These are phyloP conservation scores for Schizothecium vesticola DNA, from an alignment of 495 filamentous ascomycete genomes.

Conservation along the genomic window DNA sequence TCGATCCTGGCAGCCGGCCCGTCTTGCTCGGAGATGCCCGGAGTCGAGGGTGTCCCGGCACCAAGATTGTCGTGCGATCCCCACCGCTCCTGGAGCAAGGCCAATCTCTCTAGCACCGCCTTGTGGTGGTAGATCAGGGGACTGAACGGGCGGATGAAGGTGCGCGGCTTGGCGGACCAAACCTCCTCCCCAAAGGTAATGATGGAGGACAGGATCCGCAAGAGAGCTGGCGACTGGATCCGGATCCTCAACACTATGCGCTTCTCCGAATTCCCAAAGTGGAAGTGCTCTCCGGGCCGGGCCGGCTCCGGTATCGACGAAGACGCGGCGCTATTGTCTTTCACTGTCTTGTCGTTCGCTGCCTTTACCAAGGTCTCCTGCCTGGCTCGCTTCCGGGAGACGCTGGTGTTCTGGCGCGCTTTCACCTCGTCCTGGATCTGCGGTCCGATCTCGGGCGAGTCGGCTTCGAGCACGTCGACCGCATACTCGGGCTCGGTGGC, in stretches of 20 bases:
- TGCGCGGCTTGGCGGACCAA: neutral
- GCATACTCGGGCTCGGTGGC: neutral
- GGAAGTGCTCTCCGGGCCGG: conserved; percentile 7
- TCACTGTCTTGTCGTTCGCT: neutral
- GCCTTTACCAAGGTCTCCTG: neutral
- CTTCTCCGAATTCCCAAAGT: neutral
- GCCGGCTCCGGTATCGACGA: conserved; percentile 13
- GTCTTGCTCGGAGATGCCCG: neutral
- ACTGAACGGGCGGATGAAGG: conserved; percentile 3
- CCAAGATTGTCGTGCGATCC: neutral
- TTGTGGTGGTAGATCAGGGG: conserved; percentile 2
- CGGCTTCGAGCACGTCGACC: neutral
- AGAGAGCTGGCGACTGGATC: neutral
- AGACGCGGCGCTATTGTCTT: neutral
- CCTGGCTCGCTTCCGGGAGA: neutral
- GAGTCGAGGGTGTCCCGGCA: neutral
- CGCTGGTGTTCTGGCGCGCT: neutral
- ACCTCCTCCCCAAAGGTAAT: neutral
- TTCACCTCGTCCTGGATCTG: conserved; percentile 9
- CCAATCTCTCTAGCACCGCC: neutral
- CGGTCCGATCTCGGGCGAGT: neutral
- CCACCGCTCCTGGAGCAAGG: neutral
- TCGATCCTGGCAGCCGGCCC: neutral
- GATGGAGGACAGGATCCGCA: neutral
- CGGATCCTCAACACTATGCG: neutral